Base-by-base conservation (phyloP, 2,329 filamentous ascomycete genomes). In the Trichophyton schoenleinii region DNA sequence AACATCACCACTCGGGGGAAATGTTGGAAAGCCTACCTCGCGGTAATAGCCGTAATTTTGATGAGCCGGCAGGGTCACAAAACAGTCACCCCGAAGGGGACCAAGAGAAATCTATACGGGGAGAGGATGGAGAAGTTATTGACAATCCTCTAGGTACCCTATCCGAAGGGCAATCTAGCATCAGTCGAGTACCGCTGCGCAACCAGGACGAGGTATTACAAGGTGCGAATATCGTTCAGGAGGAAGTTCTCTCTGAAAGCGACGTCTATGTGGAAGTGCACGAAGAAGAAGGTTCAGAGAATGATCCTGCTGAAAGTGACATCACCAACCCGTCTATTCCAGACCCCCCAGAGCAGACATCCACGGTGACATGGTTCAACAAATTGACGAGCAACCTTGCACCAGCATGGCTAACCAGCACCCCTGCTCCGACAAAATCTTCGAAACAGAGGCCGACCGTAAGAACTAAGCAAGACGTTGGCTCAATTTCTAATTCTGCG, bases 301-400 rank as follows among this genome's bases (percentile, higher is more conserved):
- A 59, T 25, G 42, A 36, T 20, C 6, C 22, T 11, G 41, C 34
- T 11, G 42, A 59, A 8, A 59, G 22, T 34, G 41, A 59, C 13
- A 44, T 34, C 11, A 46, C n/a, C 13, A 48, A 11, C 7, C 38
- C 42, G 18, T 59, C 57, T 9, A 25, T 48, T 48, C 38, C 38
- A 49, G 25, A 58, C 13, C 57, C 28, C 18, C 57, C 48, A 13
- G 25, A 53, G n/a, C 55, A 42, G 60, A 67, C 28, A 28, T 36
- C 48, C 4, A 61, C 68, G 59, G 70, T 72, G 64, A 71, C 73
- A 62, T 76, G 72, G 74, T 73, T 74, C 58, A 67, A 70, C 60
- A 70, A 64, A 20, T 46, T 68, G 31, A 66, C 67, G 3, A 60
- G 63, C 28, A 59, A 48, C 53, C 49, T 65, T 31, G 63, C 65